A percentile compares a stretch with the other conserved stretches of the same genome.
phyloP scores from a whole-genome alignment of 768 basidiomycete species.

The Termitomyces sp. region DNA sequence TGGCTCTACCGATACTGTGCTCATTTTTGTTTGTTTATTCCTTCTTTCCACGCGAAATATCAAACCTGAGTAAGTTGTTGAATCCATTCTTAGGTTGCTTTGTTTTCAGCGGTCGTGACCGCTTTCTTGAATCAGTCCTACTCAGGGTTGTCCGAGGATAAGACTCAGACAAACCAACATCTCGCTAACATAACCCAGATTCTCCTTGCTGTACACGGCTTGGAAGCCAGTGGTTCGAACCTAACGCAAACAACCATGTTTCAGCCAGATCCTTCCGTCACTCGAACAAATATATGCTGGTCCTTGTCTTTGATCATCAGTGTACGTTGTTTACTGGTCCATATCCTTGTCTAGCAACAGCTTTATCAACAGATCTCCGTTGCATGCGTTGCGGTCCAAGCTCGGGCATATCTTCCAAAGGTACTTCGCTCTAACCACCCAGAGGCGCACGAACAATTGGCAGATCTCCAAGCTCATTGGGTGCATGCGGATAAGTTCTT shows the following conservation, averaged over 20 bases:
- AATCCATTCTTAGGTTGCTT: constrained; percentile 7
- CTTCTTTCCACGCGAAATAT: not conserved
- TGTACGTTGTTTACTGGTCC: not conserved
- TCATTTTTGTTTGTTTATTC: constrained; percentile 9
- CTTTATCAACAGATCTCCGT: constrained; percentile 8
- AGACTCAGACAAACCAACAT: constrained; percentile 13
- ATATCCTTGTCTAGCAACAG: not conserved
- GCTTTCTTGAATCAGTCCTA: constrained; percentile 14
- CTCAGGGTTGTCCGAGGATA: constrained; percentile 4
- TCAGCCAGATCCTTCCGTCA: constrained; percentile 4
- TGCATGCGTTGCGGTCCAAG: constrained; percentile 14
- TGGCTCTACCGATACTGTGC: constrained; percentile 10
- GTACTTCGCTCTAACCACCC: not conserved
- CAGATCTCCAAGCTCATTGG: constrained; percentile 12
- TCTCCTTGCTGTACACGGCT: not conserved
- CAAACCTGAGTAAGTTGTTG: not conserved
- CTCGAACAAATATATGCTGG: constrained; percentile 16
- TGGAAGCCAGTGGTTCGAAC: too few species aligned
- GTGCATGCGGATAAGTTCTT: constrained; percentile 4
- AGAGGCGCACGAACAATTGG: not conserved
- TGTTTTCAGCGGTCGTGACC: constrained; percentile 17
- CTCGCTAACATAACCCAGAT: constrained; percentile 15
- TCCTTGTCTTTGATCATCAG: constrained; percentile 14
- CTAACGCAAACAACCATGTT: constrained; percentile 1
- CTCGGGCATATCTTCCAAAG: constrained; percentile 8